These are phyloP conservation scores for Coffea canephora DNA, from an alignment of 257 asterid species.

Conservation along the genomic window DNA sequence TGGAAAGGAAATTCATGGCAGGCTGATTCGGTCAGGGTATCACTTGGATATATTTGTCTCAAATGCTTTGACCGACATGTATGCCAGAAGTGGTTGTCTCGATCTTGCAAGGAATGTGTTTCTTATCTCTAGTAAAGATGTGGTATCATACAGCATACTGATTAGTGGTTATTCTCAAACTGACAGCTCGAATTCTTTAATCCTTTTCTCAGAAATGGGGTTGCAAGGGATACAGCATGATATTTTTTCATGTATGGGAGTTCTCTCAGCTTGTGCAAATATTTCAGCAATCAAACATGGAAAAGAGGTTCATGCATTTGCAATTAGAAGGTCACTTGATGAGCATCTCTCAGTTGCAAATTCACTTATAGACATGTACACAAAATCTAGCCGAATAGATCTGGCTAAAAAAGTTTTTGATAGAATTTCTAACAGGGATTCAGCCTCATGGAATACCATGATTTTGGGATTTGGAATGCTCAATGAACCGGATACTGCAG, in stretches of 20 bases:
- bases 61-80: conserved; percentile 71
- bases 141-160: conserved; percentile 65
- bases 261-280: conserved; percentile 70
- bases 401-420: conserved; percentile 50
- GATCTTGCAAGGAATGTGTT: conserved; percentile 52
- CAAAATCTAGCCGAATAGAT: conserved; percentile 60
- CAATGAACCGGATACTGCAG: conserved; percentile 54
- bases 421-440: conserved; percentile 42
- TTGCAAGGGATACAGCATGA: conserved; percentile 44
- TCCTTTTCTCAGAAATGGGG: conserved; percentile 65
- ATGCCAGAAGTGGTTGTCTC: conserved; percentile 58
- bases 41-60: conserved; percentile 56
- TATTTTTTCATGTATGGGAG: conserved; percentile 58
- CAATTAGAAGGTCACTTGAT: conserved; percentile 44
- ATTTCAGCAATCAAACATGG: conserved; percentile 63
- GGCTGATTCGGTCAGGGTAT: conserved; percentile 41
- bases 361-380: conserved; percentile 63
- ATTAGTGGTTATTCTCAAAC: conserved; percentile 57
- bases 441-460: conserved; percentile 77
- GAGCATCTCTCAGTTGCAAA: conserved; percentile 60
- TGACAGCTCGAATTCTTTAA: conserved; percentile 42
- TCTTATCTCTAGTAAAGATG: conserved; percentile 46
- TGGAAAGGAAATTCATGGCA: conserved; percentile 70
- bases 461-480: conserved; percentile 73
- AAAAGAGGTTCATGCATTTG: conserved; percentile 65